Evolutionary conservation across 345 rosid species (phyloP).

Genomic region (Eucalyptus victrix): DNA sequence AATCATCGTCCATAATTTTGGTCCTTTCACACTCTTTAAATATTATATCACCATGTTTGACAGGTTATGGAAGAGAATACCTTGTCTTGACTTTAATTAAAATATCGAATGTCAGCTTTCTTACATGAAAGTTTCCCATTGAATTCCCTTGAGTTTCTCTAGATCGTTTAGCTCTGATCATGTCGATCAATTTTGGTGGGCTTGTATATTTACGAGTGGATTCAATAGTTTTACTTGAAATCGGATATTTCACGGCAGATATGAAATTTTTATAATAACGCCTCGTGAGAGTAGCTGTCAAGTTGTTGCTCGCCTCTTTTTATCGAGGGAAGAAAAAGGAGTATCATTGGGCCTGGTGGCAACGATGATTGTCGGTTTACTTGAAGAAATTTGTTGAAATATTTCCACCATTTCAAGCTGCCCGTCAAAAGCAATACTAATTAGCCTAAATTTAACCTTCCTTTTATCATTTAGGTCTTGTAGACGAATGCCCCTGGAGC

Average conservation of each 20-base stretch:
- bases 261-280: neutral
- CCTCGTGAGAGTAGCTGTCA: neutral
- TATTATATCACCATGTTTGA: neutral
- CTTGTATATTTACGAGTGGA: neutral
- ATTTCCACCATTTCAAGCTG: neutral
- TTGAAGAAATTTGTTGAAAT: neutral
- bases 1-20: neutral
- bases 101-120: neutral
- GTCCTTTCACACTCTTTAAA: neutral
- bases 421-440: neutral
- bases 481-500: neutral
- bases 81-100: neutral
- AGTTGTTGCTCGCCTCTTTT: neutral
- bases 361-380: neutral
- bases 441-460: neutral
- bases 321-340: neutral
- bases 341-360: neutral
- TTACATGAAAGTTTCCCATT: neutral
- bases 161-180: neutral
- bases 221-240: neutral
- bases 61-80: neutral
- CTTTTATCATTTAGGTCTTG: neutral
- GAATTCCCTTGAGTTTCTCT: neutral
- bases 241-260: neutral
- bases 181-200: neutral